Evolutionary conservation across 352 stramenopile species (phyloP).

Genomic region (Phytophthora cryptogea): DNA sequence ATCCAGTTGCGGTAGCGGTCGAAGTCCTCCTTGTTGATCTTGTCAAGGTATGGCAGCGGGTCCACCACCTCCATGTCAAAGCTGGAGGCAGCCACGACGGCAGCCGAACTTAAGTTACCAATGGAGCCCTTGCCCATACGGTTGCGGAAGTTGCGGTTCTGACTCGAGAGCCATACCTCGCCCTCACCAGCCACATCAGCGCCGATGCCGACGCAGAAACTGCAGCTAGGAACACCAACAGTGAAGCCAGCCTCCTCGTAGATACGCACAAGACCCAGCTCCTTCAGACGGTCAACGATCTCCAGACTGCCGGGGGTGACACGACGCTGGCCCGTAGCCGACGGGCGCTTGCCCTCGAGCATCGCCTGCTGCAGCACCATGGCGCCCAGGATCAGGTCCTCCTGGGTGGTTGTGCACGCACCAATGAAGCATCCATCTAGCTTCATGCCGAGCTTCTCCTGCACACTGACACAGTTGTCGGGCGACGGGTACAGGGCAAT

Average conservation of each 20-base stretch:
- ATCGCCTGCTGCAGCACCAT: slow-evolving; percentile 79
- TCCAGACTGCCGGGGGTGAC: slow-evolving; percentile 81
- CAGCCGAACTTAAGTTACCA: slow-evolving; percentile 72
- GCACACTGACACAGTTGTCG: slow-evolving; percentile 77
- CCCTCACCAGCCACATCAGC: slow-evolving; percentile 72
- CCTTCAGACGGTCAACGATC: slow-evolving; percentile 66
- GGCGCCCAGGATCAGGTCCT: slow-evolving; percentile 79
- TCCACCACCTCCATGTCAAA: slow-evolving; percentile 81
- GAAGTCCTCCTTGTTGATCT: slow-evolving; percentile 76
- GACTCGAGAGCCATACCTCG: slow-evolving; percentile 82
- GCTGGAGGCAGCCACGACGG: slow-evolving; percentile 72
- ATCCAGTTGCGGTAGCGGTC: slow-evolving; percentile 83
- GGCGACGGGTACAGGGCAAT: slow-evolving; percentile 81
- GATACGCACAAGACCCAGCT: slow-evolving; percentile 69
- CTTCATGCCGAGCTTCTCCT: slow-evolving; percentile 74
- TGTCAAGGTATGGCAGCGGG: slow-evolving; percentile 61
- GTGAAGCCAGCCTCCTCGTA: slow-evolving; percentile 84
- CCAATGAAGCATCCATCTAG: slow-evolving; percentile 86
- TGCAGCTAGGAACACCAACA: slow-evolving; percentile 77
- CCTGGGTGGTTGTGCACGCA: slow-evolving; percentile 80
- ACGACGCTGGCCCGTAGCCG: slow-evolving; percentile 53
- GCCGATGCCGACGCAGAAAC: slow-evolving; percentile 83
- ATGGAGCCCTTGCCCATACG: slow-evolving; percentile 86
- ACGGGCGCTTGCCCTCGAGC: slow-evolving; percentile 61
- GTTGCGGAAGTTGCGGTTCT: slow-evolving; percentile 89